Conservation (phyloP, 768 basidiomycete genomes). For the Amanita jacksonii region DNA sequence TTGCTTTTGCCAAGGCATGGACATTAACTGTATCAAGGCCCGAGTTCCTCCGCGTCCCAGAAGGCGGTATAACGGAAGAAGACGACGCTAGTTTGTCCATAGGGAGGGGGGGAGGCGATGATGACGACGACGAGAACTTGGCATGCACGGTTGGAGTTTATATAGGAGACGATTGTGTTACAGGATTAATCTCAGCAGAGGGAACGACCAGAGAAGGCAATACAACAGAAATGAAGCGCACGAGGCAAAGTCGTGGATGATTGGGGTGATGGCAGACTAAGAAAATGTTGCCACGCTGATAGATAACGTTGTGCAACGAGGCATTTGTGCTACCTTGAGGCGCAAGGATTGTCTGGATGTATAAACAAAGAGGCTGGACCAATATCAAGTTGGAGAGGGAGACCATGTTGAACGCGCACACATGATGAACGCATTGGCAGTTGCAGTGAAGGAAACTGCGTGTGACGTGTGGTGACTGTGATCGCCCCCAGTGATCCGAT, state of each 20-base stretch:
- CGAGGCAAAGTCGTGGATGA: slow-evolving; percentile 8
- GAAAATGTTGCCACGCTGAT: background rate
- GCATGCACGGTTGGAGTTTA: background rate
- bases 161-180: background rate
- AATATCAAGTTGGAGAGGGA: no score
- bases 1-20: slow-evolving; percentile 19
- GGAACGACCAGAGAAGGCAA: background rate
- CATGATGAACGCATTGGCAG: no score
- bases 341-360: no score
- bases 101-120: no score
- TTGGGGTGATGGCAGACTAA: background rate
- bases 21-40: slow-evolving; percentile 16
- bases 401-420: no score
- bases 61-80: background rate
- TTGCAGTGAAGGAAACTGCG: no score
- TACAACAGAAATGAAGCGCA: background rate
- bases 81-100: background rate
- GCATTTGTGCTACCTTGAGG: no score
- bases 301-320: background rate
- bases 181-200: background rate
- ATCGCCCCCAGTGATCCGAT: no score
- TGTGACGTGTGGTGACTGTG: no score
- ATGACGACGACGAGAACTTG: background rate
- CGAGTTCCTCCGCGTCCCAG: slow-evolving; percentile 3
- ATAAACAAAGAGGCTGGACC: no score